A percentile compares a stretch with the other conserved stretches of the same genome.
phyloP scores from a whole-genome alignment of 192 early-diverging fungal species.

The Backusella parvicylindrica region DNA sequence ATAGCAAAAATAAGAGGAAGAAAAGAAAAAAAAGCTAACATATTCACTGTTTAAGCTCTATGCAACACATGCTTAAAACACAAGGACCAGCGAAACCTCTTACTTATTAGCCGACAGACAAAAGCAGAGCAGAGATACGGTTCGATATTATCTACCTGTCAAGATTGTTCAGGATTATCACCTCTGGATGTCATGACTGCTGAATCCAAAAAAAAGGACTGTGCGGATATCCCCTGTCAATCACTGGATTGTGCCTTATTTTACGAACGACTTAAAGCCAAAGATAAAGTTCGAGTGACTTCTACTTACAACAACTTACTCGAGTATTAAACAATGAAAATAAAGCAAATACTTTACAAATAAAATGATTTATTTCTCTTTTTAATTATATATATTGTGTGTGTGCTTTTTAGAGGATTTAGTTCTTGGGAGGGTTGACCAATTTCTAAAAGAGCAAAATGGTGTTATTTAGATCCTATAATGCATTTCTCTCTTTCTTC shows the following conservation, averaged over 20 bases:
- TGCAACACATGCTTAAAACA: slow-evolving; percentile 11
- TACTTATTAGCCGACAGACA: slow-evolving; percentile 7
- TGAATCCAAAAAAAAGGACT: slow-evolving; percentile 15
- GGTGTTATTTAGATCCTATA: neutral
- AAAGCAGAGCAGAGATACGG: slow-evolving; percentile 37
- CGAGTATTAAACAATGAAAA: neutral
- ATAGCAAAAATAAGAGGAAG: neutral
- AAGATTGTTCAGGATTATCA: slow-evolving; percentile 46
- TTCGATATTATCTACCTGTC: slow-evolving; percentile 41
- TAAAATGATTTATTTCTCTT: slow-evolving; percentile 9
- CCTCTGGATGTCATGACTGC: neutral
- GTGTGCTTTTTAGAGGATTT: neutral
- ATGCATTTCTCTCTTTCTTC: neutral
- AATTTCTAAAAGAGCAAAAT: slow-evolving; percentile 21
- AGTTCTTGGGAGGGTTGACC: slow-evolving; percentile 12
- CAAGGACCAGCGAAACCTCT: neutral
- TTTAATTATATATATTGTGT: neutral
- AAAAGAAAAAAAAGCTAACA: neutral
- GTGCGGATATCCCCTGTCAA: slow-evolving; percentile 44
- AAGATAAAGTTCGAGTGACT: slow-evolving; percentile 13
- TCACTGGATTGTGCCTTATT: slow-evolving; percentile 63
- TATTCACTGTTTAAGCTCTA: neutral
- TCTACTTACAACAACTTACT: slow-evolving; percentile 19
- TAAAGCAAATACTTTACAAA: neutral
- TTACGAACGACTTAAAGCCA: slow-evolving; percentile 34